Conservation (phyloP, 495 filamentous ascomycete genomes). For the Cercophora samala region DNA sequence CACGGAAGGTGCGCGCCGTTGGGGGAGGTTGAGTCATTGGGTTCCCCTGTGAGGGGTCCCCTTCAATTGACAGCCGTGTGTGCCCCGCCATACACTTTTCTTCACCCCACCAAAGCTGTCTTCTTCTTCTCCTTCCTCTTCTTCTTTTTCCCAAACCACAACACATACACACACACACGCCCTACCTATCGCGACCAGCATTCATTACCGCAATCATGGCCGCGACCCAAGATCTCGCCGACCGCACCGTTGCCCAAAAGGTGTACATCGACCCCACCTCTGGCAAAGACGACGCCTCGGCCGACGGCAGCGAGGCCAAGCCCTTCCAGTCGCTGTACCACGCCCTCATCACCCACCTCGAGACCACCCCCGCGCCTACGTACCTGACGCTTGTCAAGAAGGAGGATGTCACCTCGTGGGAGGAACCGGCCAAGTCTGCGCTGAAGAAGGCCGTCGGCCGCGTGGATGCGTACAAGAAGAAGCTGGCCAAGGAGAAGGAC, state of each 20-base stretch:
- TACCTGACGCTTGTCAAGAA: conserved; percentile 68
- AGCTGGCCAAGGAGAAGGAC: conserved; percentile 66
- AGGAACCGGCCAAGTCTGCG: conserved; percentile 76
- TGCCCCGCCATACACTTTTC: conserved; percentile 7
- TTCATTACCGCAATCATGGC: conserved; percentile 32
- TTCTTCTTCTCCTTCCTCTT: conserved; percentile 9
- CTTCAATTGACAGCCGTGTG: background rate
- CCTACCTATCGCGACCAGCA: conserved; percentile 5
- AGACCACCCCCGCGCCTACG: conserved; percentile 48
- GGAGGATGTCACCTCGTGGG: conserved; percentile 68
- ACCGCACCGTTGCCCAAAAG: conserved; percentile 44
- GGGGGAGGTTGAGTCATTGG: conserved; percentile 2
- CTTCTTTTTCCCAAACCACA: conserved; percentile 8
- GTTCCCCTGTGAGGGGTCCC: background rate
- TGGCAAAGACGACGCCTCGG: conserved; percentile 64
- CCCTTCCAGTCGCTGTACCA: conserved; percentile 79
- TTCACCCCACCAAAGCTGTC: conserved; percentile 27
- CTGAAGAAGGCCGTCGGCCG: conserved; percentile 76
- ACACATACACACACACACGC: conserved; percentile 5
- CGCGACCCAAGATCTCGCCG: conserved; percentile 40
- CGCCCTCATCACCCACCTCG: conserved; percentile 70
- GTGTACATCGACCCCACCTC: conserved; percentile 78
- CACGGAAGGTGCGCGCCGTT: conserved; percentile 1
- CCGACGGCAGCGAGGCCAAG: conserved; percentile 63
- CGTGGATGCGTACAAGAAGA: conserved; percentile 71